phyloP scores from a whole-genome alignment of 805 yeast species.

The Candida sonorensis region DNA sequence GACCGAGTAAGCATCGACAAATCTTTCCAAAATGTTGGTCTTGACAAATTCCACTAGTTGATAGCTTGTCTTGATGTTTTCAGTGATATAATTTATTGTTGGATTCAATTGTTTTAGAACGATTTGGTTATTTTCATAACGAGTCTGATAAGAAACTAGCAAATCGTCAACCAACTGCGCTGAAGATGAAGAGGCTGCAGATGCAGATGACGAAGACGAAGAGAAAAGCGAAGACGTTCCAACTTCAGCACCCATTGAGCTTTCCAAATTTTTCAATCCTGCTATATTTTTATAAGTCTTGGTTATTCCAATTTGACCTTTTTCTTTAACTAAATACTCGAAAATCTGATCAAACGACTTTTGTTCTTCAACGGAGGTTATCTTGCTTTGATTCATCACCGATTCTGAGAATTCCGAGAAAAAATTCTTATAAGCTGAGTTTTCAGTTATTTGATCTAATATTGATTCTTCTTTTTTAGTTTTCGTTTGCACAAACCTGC shows the following conservation, averaged over 20 bases:
- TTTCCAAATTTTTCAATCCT: too few species aligned
- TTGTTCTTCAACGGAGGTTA: constrained; percentile 26
- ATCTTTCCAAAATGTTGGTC: constrained; percentile 13
- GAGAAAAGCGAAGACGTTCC: too few species aligned
- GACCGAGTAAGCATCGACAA: constrained; percentile 2
- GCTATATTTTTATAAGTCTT: constrained; percentile 21
- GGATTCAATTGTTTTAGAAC: constrained; percentile 13
- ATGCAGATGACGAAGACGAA: too few species aligned
- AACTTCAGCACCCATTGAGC: too few species aligned
- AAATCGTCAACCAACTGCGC: not conserved
- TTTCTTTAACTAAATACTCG: constrained; percentile 19
- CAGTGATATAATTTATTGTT: constrained; percentile 17
- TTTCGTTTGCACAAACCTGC: not conserved
- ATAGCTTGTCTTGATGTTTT: constrained; percentile 12
- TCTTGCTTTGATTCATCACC: constrained; percentile 10
- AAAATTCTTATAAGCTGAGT: constrained; percentile 18
- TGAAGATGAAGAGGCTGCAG: too few species aligned
- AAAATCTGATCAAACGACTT: constrained; percentile 26
- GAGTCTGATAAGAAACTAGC: constrained; percentile 2
- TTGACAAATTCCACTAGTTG: constrained; percentile 17
- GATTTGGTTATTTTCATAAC: constrained; percentile 5
- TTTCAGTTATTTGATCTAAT: constrained; percentile 9
- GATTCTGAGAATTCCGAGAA: constrained; percentile 21
- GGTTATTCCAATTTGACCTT: constrained; percentile 18
- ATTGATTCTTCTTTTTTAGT: constrained; percentile 1